phyloP scores from a whole-genome alignment of 495 filamentous ascomycete species.

The Emericellopsis terricola region DNA sequence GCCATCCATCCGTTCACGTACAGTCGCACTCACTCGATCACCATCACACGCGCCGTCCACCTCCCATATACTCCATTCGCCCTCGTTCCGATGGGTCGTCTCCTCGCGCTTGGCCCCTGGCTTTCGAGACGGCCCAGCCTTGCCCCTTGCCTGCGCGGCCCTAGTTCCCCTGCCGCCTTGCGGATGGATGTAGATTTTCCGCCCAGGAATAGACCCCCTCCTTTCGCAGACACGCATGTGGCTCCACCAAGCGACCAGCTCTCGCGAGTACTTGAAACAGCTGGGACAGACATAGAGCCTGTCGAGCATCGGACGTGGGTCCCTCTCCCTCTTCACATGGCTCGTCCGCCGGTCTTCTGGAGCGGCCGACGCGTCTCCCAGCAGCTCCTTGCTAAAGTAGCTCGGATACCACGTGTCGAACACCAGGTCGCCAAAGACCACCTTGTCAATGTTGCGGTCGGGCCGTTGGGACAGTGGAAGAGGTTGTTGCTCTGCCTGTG shows the following conservation, averaged over 20 bases:
- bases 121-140: constrained; percentile 12
- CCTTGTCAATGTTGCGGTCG: constrained; percentile 52
- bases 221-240: constrained; percentile 25
- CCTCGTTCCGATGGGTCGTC: constrained; percentile 35
- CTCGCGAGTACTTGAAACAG: constrained; percentile 84
- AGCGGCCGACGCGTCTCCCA: no score
- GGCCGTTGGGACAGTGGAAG: constrained; percentile 7
- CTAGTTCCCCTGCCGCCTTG: constrained; percentile 11
- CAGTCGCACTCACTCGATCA: constrained; percentile 20
- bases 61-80: constrained; percentile 57
- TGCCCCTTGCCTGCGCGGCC: constrained; percentile 24
- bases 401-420: constrained; percentile 65
- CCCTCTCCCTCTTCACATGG: constrained; percentile 20
- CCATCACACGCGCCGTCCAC: constrained; percentile 75
- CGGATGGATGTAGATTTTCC: constrained; percentile 30
- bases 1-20: constrained; percentile 1
- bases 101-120: constrained; percentile 32
- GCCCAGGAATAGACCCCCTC: constrained; percentile 19
- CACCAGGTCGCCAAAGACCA: constrained; percentile 53
- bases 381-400: constrained; percentile 63
- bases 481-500: no score
- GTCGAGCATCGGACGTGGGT: constrained; percentile 25
- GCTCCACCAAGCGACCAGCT: constrained; percentile 37
- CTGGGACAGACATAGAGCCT: constrained; percentile 73
- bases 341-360: constrained; percentile 10